phyloP scores from a whole-genome alignment of 2,329 filamentous ascomycete genomes.

The Pseudogymnoascus sp. region DNA sequence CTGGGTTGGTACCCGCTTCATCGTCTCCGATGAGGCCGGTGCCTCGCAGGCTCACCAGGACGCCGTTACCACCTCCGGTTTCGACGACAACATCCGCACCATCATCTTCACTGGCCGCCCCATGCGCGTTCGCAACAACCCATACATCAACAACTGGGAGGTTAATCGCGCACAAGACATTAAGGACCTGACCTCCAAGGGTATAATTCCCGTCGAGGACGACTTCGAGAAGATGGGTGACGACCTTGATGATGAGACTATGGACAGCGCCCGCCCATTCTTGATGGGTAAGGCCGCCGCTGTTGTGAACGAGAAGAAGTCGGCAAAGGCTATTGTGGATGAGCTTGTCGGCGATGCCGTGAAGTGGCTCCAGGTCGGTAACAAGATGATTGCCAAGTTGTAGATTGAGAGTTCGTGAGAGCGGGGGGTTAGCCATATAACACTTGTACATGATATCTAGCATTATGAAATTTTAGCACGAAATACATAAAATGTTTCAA shows the following conservation, averaged over 20 bases:
- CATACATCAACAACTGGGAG: slow-evolving; percentile 96
- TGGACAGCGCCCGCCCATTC: slow-evolving; percentile 87
- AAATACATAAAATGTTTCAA: neutral
- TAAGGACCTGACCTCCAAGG: slow-evolving; percentile 82
- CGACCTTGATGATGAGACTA: slow-evolving; percentile 69
- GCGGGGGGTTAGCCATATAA: neutral
- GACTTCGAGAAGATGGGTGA: slow-evolving; percentile 83
- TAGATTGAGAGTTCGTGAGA: slow-evolving; percentile 30
- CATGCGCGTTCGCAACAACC: slow-evolving; percentile 84
- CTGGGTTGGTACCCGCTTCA: slow-evolving; percentile 96
- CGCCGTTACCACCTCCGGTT: slow-evolving; percentile 81
- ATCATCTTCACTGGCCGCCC: slow-evolving; percentile 98
- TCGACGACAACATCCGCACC: slow-evolving; percentile 93
- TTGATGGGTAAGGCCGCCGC: slow-evolving; percentile 97
- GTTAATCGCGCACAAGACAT: slow-evolving; percentile 84
- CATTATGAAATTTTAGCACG: slow-evolving; percentile 5
- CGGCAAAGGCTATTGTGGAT: slow-evolving; percentile 85
- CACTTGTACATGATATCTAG: slow-evolving; percentile 7
- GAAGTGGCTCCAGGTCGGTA: slow-evolving; percentile 59
- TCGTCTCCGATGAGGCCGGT: slow-evolving; percentile 88
- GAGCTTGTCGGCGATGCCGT: slow-evolving; percentile 85
- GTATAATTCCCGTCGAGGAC: slow-evolving; percentile 85
- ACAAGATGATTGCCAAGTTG: slow-evolving; percentile 63
- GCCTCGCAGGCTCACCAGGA: slow-evolving; percentile 93
- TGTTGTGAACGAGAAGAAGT: slow-evolving; percentile 87